phyloP scores from a whole-genome alignment of 2,329 filamentous ascomycete genomes.

The Neofusicoccum umdonicola region DNA sequence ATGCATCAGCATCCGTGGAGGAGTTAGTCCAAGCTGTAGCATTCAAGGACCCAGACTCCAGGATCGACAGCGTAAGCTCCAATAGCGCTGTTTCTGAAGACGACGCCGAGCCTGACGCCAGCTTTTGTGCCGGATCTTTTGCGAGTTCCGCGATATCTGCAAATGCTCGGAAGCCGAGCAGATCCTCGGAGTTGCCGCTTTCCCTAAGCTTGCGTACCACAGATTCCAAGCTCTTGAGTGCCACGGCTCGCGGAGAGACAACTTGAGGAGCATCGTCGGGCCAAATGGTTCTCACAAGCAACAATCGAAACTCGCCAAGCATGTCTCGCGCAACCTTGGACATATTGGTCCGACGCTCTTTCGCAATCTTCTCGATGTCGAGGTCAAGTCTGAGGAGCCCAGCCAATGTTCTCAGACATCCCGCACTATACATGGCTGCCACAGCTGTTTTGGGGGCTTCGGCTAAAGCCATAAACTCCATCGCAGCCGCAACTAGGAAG shows the following conservation, averaged over 20 bases:
- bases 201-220: slow-evolving; percentile 54
- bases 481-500: slow-evolving; percentile 62
- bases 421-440: slow-evolving; percentile 55
- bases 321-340: slow-evolving; percentile 62
- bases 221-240: slow-evolving; percentile 62
- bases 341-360: slow-evolving; percentile 66
- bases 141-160: slow-evolving; percentile 47
- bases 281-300: slow-evolving; percentile 60
- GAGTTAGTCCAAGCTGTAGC: slow-evolving; percentile 5
- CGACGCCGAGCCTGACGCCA: neutral
- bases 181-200: slow-evolving; percentile 46
- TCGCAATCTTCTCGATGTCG: slow-evolving; percentile 61
- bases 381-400: slow-evolving; percentile 53
- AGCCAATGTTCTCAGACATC: slow-evolving; percentile 55
- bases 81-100: slow-evolving; percentile 30
- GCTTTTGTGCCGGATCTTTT: slow-evolving; percentile 1
- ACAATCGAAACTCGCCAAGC: slow-evolving; percentile 54
- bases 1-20: slow-evolving; percentile 43
- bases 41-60: slow-evolving; percentile 46
- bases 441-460: slow-evolving; percentile 61
- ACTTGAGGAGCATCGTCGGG: slow-evolving; percentile 48
- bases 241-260: slow-evolving; percentile 63
- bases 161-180: slow-evolving; percentile 41
- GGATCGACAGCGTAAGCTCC: slow-evolving; percentile 47
- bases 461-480: slow-evolving; percentile 61